Conservation (phyloP, 2,329 filamentous ascomycete genomes). For the Pseudodiploospora longispora region DNA sequence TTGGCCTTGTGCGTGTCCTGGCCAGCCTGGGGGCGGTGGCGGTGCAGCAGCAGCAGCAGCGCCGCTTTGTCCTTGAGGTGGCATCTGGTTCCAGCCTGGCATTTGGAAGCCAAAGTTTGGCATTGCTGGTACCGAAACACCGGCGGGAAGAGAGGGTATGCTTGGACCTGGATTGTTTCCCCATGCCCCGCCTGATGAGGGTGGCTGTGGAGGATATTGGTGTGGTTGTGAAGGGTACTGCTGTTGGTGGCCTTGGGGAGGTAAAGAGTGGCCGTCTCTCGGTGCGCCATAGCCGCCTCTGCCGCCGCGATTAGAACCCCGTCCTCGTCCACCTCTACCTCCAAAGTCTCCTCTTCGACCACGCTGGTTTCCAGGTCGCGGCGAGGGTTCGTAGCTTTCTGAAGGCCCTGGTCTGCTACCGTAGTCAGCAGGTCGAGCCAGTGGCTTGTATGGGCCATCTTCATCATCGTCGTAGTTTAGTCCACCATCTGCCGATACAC, state of each 20-base stretch:
- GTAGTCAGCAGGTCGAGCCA: conserved; percentile 60
- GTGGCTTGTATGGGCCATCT: conserved; percentile 63
- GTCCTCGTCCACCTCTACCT: conserved; percentile 35
- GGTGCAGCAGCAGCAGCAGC: conserved; percentile 25
- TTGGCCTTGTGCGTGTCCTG: conserved; percentile 23
- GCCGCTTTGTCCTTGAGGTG: conserved; percentile 9
- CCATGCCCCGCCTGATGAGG: conserved; percentile 12
- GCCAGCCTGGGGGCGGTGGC: conserved; percentile 29
- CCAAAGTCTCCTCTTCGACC: conserved; percentile 38
- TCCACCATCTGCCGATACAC: conserved; percentile 32
- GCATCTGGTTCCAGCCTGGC: conserved; percentile 32
- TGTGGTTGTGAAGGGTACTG: conserved; percentile 24
- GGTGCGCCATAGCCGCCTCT: conserved; percentile 25
- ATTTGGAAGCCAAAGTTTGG: conserved; percentile 37
- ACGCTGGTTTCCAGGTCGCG: conserved; percentile 23
- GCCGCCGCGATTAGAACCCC: conserved; percentile 32
- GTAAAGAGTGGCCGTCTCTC: conserved; percentile 34
- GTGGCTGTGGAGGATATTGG: conserved; percentile 23
- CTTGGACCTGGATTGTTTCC: conserved; percentile 7
- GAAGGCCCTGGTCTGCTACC: conserved; percentile 38
- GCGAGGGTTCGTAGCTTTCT: conserved; percentile 27
- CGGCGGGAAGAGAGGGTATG: conserved; percentile 3
- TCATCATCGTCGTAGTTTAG: conserved; percentile 63
- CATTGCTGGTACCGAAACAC: conserved; percentile 11
- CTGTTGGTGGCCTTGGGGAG: conserved; percentile 20